Conservation (phyloP, 768 basidiomycete species). For the Boletus reticulatus region DNA sequence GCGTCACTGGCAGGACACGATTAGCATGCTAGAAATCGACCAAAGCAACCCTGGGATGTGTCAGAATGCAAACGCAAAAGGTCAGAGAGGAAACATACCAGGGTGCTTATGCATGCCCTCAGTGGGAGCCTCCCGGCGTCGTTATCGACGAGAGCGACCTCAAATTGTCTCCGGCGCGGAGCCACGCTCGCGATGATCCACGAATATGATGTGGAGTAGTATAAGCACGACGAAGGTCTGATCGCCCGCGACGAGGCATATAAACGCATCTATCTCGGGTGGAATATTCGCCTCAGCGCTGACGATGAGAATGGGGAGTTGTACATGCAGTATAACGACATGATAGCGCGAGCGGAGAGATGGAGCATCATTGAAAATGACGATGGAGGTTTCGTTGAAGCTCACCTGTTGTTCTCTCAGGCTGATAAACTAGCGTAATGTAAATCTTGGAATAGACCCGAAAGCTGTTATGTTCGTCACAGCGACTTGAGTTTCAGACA, state of each 20-base stretch:
- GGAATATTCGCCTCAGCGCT: constrained; percentile 55
- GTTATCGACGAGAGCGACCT: constrained; percentile 35
- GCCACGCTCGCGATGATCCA: constrained; percentile 58
- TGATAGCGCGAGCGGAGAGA: constrained; percentile 43
- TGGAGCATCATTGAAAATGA: constrained; percentile 36
- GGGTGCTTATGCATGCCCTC: constrained; percentile 43
- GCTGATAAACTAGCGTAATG: constrained; percentile 4
- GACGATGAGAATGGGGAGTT: constrained; percentile 40
- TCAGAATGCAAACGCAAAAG: too few relatives aligned
- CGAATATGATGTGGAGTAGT: constrained; percentile 52
- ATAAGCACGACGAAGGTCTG: constrained; percentile 54
- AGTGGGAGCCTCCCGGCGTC: constrained; percentile 58
- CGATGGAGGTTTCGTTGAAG: constrained; percentile 43
- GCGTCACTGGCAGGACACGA: too few relatives aligned
- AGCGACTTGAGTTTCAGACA: too few relatives aligned
- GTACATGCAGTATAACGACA: constrained; percentile 42
- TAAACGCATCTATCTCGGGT: constrained; percentile 59
- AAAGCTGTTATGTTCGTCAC: too few relatives aligned
- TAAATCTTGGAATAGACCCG: too few relatives aligned
- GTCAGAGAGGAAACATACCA: constrained; percentile 37
- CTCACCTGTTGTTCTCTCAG: constrained; percentile 38
- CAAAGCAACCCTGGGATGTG: too few relatives aligned
- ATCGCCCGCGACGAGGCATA: constrained; percentile 41
- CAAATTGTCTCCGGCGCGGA: constrained; percentile 55
- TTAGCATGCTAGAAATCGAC: too few relatives aligned